Evolutionary conservation across 2,329 filamentous ascomycete genomes (phyloP).

Genomic region (Cercospora janseana): DNA sequence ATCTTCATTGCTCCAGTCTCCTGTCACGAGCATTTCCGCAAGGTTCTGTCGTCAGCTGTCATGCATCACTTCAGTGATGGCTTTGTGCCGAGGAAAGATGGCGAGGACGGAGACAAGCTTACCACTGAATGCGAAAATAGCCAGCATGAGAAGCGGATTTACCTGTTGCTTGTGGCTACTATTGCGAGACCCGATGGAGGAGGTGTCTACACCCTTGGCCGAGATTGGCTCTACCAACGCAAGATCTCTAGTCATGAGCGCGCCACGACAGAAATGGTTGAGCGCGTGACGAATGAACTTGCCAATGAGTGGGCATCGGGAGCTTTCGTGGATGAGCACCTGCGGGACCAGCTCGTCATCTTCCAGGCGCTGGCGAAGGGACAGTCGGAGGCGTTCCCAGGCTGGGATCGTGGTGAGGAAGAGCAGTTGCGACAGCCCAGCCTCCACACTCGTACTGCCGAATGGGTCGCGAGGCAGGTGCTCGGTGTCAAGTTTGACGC

Average conservation of each 20-base stretch:
- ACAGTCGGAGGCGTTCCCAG: constrained; percentile 35
- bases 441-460: constrained; percentile 48
- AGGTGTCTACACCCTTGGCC: constrained; percentile 49
- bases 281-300: constrained; percentile 47
- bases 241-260: constrained; percentile 31
- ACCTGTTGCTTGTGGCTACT: constrained; percentile 57
- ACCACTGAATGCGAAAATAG: constrained; percentile 27
- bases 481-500: constrained; percentile 43
- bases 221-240: constrained; percentile 51
- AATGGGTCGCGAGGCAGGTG: constrained; percentile 45
- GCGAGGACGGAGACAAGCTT: not conserved
- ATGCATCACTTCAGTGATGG: constrained; percentile 18
- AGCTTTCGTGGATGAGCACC: constrained; percentile 54
- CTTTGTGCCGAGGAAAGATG: not conserved
- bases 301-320: constrained; percentile 47
- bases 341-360: constrained; percentile 60
- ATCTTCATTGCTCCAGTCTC: constrained; percentile 41
- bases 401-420: constrained; percentile 20
- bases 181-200: constrained; percentile 23
- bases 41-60: constrained; percentile 14
- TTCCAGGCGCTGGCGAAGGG: constrained; percentile 57
- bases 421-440: constrained; percentile 36
- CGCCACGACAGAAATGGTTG: constrained; percentile 39
- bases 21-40: constrained; percentile 33
- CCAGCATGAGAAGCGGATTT: constrained; percentile 40